These are phyloP conservation scores for Candida tallmaniae DNA, from an alignment of 805 yeast genomes.

Conservation along the genomic window DNA sequence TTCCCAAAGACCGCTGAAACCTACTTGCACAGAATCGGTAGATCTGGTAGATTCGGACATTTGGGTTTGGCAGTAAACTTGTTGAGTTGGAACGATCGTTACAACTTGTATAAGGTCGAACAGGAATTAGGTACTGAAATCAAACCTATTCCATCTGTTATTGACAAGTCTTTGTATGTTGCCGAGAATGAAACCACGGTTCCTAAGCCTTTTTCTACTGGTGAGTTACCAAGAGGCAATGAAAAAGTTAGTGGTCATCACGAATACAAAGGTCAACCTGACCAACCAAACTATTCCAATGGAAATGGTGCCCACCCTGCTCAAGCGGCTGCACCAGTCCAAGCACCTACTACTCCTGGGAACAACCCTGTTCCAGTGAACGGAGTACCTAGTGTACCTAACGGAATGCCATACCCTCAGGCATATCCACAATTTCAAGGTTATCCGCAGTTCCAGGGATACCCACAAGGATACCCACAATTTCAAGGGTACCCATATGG, in stretches of 20 bases:
- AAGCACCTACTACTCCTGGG: slow-evolving; percentile 1
- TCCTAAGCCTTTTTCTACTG: slow-evolving; percentile 86
- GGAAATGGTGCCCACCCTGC: slow-evolving; percentile 6
- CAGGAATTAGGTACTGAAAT: slow-evolving; percentile 97
- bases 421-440: slow-evolving; percentile 11
- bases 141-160: slow-evolving; percentile 92
- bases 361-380: neutral
- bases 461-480: slow-evolving; percentile 11
- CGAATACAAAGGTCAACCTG: slow-evolving; percentile 47
- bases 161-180: slow-evolving; percentile 85
- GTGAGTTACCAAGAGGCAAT: slow-evolving; percentile 48
- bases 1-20: slow-evolving; percentile 98
- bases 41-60: slow-evolving; percentile 98
- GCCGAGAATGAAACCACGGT: slow-evolving; percentile 71
- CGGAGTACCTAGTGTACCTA: slow-evolving; percentile 4
- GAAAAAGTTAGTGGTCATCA: slow-evolving; percentile 33
- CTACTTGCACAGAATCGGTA: slow-evolving; percentile 95
- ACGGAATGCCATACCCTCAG: slow-evolving; percentile 10
- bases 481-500: slow-evolving; percentile 11
- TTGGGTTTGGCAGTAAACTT: slow-evolving; percentile 95
- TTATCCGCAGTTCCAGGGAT: slow-evolving; percentile 14
- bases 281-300: slow-evolving; percentile 7
- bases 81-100: slow-evolving; percentile 95
- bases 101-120: slow-evolving; percentile 88
- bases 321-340: slow-evolving; percentile 10